Conservation (phyloP, 306 rosid genomes). For the Corylus americana region DNA sequence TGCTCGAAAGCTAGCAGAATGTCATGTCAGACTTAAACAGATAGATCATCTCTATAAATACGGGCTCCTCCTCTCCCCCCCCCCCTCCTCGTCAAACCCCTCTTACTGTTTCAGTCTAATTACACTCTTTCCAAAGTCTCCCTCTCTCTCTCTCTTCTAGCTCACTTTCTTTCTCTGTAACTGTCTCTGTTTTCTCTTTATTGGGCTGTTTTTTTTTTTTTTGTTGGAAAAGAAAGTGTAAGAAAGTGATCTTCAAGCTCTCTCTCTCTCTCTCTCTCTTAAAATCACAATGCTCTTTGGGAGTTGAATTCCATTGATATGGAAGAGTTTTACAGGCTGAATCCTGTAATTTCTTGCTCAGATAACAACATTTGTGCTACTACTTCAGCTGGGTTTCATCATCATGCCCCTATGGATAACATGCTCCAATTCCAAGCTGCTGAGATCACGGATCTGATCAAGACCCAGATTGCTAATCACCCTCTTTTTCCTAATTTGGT, state of each 20-base stretch:
- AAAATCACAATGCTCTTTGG: background rate
- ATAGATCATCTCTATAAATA: conserved; percentile 3
- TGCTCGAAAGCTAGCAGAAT: conserved; percentile 1
- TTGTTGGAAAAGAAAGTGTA: conserved; percentile 23
- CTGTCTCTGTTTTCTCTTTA: background rate
- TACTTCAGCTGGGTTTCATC: conserved; percentile 30
- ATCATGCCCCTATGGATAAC: conserved; percentile 26
- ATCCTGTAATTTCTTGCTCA: conserved; percentile 20
- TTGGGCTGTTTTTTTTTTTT: background rate
- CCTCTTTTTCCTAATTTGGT: conserved; percentile 70
- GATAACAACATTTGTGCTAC: conserved; percentile 15
- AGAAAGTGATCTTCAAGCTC: background rate
- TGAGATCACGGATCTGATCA: conserved; percentile 50
- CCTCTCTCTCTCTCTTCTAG: background rate
- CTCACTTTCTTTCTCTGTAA: background rate
- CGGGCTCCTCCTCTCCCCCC: background rate
- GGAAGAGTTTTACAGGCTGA: conserved; percentile 25
- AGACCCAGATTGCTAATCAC: conserved; percentile 70
- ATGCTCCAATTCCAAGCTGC: conserved; percentile 28
- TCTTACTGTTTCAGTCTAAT: conserved; percentile 5
- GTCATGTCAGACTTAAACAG: conserved; percentile 22
- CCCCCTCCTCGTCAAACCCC: conserved; percentile 6
- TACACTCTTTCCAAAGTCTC: background rate
- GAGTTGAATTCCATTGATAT: background rate
- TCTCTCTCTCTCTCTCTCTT: background rate